A percentile compares a stretch with the other conserved stretches of the same genome.
Evolutionary conservation across 179 eudicot genomes (phyloP).

Genomic region (Vitellaria paradoxa): DNA sequence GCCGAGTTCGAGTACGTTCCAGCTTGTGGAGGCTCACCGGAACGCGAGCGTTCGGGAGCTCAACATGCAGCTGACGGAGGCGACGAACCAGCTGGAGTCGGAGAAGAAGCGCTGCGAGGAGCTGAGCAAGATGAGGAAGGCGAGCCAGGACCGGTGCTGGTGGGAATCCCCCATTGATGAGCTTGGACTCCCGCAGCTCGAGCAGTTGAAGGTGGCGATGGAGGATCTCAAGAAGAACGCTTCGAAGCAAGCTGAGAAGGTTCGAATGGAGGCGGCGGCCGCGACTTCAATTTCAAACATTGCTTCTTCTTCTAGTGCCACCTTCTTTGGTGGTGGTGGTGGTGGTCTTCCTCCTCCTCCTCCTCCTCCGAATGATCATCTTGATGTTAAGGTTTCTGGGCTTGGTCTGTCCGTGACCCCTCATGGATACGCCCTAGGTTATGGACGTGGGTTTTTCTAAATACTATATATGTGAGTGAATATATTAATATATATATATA

Average conservation of each 20-base stretch:
- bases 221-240: slow-evolving; percentile 50
- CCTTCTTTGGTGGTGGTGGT: too few relatives aligned
- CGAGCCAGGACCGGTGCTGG: slow-evolving; percentile 25
- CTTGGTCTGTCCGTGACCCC: too few relatives aligned
- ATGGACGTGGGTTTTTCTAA: too few relatives aligned
- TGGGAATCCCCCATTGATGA: slow-evolving; percentile 37
- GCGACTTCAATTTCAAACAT: too few relatives aligned
- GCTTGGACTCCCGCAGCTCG: slow-evolving; percentile 21
- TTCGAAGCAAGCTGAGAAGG: slow-evolving; percentile 28
- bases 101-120: slow-evolving; percentile 36
- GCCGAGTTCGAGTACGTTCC: background rate
- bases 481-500: too few relatives aligned
- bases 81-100: slow-evolving; percentile 20
- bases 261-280: background rate
- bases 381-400: too few relatives aligned
- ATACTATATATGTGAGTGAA: too few relatives aligned
- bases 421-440: too few relatives aligned
- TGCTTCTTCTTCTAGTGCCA: too few relatives aligned
- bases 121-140: slow-evolving; percentile 31
- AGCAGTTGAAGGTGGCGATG: slow-evolving; percentile 31
- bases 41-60: slow-evolving; percentile 15
- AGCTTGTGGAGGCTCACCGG: background rate
- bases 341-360: too few relatives aligned
- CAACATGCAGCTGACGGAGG: slow-evolving; percentile 23
- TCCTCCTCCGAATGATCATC: too few relatives aligned